Base-by-base conservation (phyloP, 768 basidiomycete genomes). In the Asterophora parasitica region DNA sequence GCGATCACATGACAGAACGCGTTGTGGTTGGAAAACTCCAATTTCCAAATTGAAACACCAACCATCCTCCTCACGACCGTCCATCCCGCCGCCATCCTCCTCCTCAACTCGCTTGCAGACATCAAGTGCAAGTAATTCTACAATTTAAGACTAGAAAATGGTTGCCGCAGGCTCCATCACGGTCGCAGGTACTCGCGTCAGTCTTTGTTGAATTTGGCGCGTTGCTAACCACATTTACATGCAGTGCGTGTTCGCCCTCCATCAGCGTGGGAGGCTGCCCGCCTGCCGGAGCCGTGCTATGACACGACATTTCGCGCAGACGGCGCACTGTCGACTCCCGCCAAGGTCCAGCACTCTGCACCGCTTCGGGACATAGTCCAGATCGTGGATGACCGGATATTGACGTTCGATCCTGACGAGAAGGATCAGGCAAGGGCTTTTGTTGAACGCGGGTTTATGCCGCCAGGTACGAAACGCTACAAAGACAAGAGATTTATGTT, bases 401-500 rank as follows among this genome's bases (percentile, higher is more conserved):
- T 98, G 51, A 92, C 91, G 11, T 99, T 98, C 61, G 96, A 99
- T 66, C 93, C 94, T 30, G 87, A 91, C 50, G 92, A 96, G 68
- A 85, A 84, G 65, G 88, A 94, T 69, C 79, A 72, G 52, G 77
- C 86, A 20, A 76, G 77, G 32, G 80, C 89, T 1, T 92, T 94
- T 64, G 76, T 88, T 51, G 88, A 92, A 62, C 78, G 88, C 12
- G 90, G 91, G 7, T 91, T 91, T 58, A 58, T 90, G 57, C 88
- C 88, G 31, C 88, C 88, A 0, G 85, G 91, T 37, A 89, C 88
- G 35, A 93, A 92, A 64, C 81, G 94, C 53, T 94, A 95, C 74
- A 97, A 97, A 66, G 93, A 98, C 69, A 86, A 86, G 62, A 79
- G 94, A 54, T 99, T 96, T 70, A 92, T 95, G 77, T 99, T 98